These are phyloP conservation scores for Aquilaria yunnanensis DNA, from an alignment of 345 rosid species.

Conservation along the genomic window DNA sequence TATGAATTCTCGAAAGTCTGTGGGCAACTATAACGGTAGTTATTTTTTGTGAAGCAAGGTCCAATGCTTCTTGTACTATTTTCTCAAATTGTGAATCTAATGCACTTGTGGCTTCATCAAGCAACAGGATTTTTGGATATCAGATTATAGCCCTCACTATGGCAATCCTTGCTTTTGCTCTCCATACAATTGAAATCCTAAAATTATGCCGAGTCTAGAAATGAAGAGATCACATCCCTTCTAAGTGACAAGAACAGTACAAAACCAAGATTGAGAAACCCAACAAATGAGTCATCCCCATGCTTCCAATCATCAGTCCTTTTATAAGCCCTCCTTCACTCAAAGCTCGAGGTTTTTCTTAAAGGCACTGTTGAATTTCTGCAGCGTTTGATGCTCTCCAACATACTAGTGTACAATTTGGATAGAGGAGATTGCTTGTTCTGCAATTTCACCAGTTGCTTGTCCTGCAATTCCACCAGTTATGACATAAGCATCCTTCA, in stretches of 20 bases:
- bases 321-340: constrained; percentile 44
- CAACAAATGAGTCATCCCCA: constrained; percentile 41
- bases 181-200: constrained; percentile 43
- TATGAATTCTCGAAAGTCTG: constrained; percentile 37
- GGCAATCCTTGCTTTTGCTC: constrained; percentile 60
- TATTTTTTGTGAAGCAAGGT: constrained; percentile 42
- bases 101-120: constrained; percentile 46
- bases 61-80: constrained; percentile 46
- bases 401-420: constrained; percentile 46
- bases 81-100: constrained; percentile 45
- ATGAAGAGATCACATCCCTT: constrained; percentile 38
- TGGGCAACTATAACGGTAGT: constrained; percentile 48
- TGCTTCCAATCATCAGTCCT: constrained; percentile 51
- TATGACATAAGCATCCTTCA: constrained; percentile 33
- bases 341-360: constrained; percentile 35
- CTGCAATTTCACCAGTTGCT: constrained; percentile 4
- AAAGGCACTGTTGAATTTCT: constrained; percentile 28
- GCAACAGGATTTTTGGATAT: constrained; percentile 46
- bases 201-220: constrained; percentile 30
- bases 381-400: constrained; percentile 37
- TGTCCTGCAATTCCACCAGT: constrained; percentile 34
- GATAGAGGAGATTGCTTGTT: constrained; percentile 50
- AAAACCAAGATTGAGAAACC: constrained; percentile 52
- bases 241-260: constrained; percentile 41
- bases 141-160: constrained; percentile 54